Evolutionary conservation across 2,329 filamentous ascomycete genomes (phyloP).

Genomic region (Aspergillus fumigatus): DNA sequence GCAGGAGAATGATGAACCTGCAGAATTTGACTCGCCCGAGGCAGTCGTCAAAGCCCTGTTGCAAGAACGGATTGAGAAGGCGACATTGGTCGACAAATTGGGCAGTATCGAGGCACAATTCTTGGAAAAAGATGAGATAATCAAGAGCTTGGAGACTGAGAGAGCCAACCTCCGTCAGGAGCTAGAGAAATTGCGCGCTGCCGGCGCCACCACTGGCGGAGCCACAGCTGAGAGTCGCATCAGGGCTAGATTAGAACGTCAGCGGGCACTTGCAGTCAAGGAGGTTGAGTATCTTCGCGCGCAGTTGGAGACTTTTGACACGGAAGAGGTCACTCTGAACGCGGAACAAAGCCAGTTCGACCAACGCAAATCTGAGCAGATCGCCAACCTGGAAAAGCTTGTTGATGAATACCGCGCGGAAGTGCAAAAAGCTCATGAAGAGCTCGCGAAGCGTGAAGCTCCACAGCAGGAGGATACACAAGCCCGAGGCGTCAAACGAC

Average conservation of each 20-base stretch:
- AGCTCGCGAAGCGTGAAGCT: conserved; percentile 64
- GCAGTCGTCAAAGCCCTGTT: conserved; percentile 79
- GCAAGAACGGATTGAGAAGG: conserved; percentile 73
- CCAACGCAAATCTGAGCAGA: conserved; percentile 65
- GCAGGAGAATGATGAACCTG: conserved; percentile 59
- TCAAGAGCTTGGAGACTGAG: conserved; percentile 68
- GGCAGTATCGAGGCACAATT: conserved; percentile 76
- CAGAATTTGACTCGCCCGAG: conserved; percentile 83
- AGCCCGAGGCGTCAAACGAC: conserved; percentile 57
- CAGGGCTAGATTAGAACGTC: conserved; percentile 73
- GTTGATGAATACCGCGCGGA: conserved; percentile 83
- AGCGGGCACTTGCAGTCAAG: conserved; percentile 78
- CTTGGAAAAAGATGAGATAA: conserved; percentile 68
- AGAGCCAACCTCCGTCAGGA: conserved; percentile 61
- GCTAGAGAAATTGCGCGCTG: conserved; percentile 63
- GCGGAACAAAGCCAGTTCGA: conserved; percentile 66
- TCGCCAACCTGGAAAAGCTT: conserved; percentile 77
- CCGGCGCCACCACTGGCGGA: conserved; percentile 35
- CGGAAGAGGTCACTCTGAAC: conserved; percentile 82
- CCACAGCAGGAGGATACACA: conserved; percentile 40
- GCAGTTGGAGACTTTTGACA: conserved; percentile 82
- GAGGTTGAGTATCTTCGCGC: conserved; percentile 92
- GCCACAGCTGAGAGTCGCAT: conserved; percentile 59
- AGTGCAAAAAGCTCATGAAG: conserved; percentile 66
- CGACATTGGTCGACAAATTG: conserved; percentile 73